A percentile compares a stretch with the other conserved stretches of the same genome.
Conservation (phyloP, 192 early-diverging fungal genomes). For the Dissophora ornata region DNA sequence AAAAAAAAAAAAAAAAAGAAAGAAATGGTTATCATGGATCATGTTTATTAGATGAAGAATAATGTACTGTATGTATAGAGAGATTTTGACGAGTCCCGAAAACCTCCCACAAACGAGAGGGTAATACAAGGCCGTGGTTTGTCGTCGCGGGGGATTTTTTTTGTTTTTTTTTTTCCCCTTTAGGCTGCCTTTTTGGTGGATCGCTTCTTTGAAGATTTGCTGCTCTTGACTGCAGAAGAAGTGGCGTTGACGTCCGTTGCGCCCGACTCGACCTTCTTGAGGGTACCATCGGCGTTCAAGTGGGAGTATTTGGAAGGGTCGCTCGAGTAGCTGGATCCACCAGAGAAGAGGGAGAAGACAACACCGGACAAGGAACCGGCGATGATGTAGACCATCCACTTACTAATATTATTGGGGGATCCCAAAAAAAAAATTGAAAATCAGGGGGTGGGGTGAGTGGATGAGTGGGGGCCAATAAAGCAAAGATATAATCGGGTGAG, state of each 20-base stretch:
- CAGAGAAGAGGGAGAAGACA: slow-evolving; percentile 46
- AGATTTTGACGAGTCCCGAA: too few relatives aligned
- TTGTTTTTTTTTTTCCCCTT: slow-evolving; percentile 6
- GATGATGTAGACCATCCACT: slow-evolving; percentile 41
- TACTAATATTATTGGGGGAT: slow-evolving; percentile 1
- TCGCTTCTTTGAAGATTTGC: slow-evolving; percentile 25
- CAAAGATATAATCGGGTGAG: neutral
- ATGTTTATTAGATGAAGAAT: too few relatives aligned
- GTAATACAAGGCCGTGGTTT: too few relatives aligned
- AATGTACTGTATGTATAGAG: too few relatives aligned
- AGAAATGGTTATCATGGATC: too few relatives aligned
- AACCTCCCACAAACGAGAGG: too few relatives aligned
- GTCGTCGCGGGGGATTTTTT: too few relatives aligned
- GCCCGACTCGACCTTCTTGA: slow-evolving; percentile 13
- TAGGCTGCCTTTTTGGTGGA: slow-evolving; percentile 44
- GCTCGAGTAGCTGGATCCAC: slow-evolving; percentile 49
- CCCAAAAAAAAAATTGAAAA: neutral
- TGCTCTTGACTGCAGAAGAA: slow-evolving; percentile 7
- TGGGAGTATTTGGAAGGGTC: slow-evolving; percentile 45
- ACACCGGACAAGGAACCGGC: slow-evolving; percentile 46
- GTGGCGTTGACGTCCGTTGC: neutral
- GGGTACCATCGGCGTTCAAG: slow-evolving; percentile 46
- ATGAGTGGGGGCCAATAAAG: neutral
- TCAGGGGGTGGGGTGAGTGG: neutral
- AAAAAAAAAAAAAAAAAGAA: too few relatives aligned